Evolutionary conservation across 805 yeast species (phyloP).

Genomic region (Spathaspora girioi): DNA sequence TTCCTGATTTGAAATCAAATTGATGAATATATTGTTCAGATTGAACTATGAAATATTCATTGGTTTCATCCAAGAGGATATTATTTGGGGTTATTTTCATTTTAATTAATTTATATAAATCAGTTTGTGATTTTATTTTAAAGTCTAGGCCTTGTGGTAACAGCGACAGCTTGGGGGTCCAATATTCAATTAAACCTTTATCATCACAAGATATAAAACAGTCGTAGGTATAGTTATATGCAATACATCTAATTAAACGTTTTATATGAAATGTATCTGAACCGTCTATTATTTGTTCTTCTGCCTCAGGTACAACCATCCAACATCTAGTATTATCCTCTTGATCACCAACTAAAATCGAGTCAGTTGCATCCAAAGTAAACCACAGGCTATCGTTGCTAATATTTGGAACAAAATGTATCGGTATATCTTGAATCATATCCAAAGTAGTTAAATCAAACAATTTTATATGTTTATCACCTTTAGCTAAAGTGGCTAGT

Average conservation of each 20-base stretch:
- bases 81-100: conserved; percentile 19
- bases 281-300: conserved; percentile 1
- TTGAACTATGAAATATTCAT: conserved; percentile 21
- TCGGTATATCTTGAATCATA: conserved; percentile 16
- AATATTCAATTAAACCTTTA: conserved; percentile 19
- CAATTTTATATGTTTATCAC: conserved; percentile 13
- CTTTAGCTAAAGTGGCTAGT: conserved; percentile 16
- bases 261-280: conserved; percentile 8
- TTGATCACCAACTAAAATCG: conserved; percentile 11
- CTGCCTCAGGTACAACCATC: conserved; percentile 12
- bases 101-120: conserved; percentile 29
- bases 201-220: conserved; percentile 18
- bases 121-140: conserved; percentile 36
- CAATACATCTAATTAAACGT: conserved; percentile 9
- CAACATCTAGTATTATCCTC: conserved; percentile 5
- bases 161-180: conserved; percentile 11
- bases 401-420: conserved; percentile 13
- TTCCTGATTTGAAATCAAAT: conserved; percentile 32
- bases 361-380: conserved; percentile 5
- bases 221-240: conserved; percentile 10
- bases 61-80: conserved; percentile 20
- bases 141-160: conserved; percentile 16
- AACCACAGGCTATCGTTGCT: conserved; percentile 12
- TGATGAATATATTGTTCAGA: conserved; percentile 29
- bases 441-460: conserved; percentile 19